A percentile compares a stretch with the other conserved stretches of the same genome.
Evolutionary conservation across 202 grass and related monocot species (phyloP).

Genomic region (Thinopyrum obtusiflorum): DNA sequence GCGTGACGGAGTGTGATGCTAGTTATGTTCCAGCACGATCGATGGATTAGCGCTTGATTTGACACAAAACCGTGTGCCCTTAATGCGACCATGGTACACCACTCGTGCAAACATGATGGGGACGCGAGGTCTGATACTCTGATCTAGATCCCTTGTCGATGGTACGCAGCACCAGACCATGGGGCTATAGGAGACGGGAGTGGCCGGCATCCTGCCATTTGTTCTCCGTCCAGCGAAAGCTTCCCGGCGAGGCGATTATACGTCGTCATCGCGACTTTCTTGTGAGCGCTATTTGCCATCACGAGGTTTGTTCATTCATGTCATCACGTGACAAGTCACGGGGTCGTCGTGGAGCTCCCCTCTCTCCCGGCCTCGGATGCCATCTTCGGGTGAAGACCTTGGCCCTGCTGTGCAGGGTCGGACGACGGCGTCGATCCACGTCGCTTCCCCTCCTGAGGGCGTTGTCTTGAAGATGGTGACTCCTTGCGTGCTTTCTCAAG

Average conservation of each 20-base stretch:
- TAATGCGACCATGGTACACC: constrained; percentile 9
- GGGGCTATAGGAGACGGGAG: not conserved
- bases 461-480: too few species aligned
- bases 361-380: too few species aligned
- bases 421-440: too few species aligned
- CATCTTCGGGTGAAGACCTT: too few species aligned
- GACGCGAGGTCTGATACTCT: constrained; percentile 25
- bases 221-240: not conserved
- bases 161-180: not conserved
- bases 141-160: constrained; percentile 28
- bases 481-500: too few species aligned
- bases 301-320: not conserved
- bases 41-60: not conserved
- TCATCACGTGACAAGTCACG: not conserved
- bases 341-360: too few species aligned
- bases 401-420: too few species aligned
- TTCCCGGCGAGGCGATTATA: not conserved
- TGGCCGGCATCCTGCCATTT: not conserved
- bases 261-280: not conserved
- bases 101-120: constrained; percentile 43
- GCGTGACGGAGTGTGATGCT: not conserved
- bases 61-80: not conserved
- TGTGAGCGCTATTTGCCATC: not conserved
- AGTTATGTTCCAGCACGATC: not conserved
- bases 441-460: too few species aligned